Conservation (phyloP, 164 flowering plant species). For the Vitis rotundifolia region DNA sequence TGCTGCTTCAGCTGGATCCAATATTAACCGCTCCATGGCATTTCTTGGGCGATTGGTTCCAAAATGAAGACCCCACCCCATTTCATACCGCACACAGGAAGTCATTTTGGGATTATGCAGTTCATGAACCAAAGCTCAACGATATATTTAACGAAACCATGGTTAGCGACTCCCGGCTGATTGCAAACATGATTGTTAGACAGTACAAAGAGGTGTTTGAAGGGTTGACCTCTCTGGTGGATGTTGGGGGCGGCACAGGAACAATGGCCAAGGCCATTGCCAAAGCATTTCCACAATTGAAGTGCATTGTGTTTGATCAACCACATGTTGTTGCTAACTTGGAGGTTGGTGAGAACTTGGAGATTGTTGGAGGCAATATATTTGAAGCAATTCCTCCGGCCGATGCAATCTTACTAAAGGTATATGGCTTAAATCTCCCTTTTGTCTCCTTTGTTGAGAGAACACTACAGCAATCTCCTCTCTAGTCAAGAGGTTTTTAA, state of each 20-base stretch:
- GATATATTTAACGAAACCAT: slow-evolving; percentile 17
- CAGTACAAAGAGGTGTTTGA: slow-evolving; percentile 22
- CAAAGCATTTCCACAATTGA: slow-evolving; percentile 17
- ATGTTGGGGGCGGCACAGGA: slow-evolving; percentile 31
- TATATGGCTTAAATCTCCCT: background rate
- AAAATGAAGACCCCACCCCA: slow-evolving; percentile 13
- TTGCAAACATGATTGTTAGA: slow-evolving; percentile 5
- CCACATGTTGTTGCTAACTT: slow-evolving; percentile 31
- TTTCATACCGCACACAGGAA: slow-evolving; percentile 24
- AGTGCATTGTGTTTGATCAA: slow-evolving; percentile 30
- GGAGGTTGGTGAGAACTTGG: slow-evolving; percentile 16
- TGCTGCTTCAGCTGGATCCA: slow-evolving; percentile 31
- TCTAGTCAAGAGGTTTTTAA: too few species aligned
- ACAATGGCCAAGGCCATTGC: slow-evolving; percentile 20
- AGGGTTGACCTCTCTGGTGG: slow-evolving; percentile 23
- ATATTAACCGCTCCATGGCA: slow-evolving; percentile 18
- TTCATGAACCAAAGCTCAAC: slow-evolving; percentile 3
- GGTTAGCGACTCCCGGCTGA: slow-evolving; percentile 18
- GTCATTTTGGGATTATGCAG: slow-evolving; percentile 17
- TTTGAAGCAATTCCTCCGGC: slow-evolving; percentile 34
- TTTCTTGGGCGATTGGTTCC: slow-evolving; percentile 22
- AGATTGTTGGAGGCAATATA: slow-evolving; percentile 31
- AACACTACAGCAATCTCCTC: too few species aligned
- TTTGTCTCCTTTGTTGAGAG: too few species aligned
- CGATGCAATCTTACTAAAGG: slow-evolving; percentile 30